Conservation (phyloP, 2,329 filamentous ascomycete species). For the Cladosporium velox region DNA sequence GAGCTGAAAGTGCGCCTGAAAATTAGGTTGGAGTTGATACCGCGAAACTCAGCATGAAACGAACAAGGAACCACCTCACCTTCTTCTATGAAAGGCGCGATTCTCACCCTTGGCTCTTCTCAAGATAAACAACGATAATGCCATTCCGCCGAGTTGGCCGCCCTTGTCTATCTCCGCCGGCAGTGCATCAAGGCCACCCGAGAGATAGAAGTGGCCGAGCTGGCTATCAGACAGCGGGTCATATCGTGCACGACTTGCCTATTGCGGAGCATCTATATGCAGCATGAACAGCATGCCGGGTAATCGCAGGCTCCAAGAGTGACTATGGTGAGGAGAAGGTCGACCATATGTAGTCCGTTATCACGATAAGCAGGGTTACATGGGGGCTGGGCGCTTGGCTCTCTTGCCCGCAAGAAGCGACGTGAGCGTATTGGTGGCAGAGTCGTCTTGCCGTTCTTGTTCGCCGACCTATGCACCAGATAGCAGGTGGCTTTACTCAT, state of each 20-base stretch:
- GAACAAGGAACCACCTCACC: neutral
- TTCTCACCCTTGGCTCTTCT: neutral
- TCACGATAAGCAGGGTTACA: conserved; percentile 19
- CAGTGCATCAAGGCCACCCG: neutral
- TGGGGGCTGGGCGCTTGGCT: conserved; percentile 16
- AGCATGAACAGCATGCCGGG: neutral
- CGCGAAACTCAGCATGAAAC: neutral
- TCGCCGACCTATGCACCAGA: conserved; percentile 8
- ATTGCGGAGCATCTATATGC: neutral
- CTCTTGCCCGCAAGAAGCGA: conserved; percentile 8
- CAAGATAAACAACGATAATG: conserved; percentile 14
- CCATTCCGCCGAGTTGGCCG: conserved; percentile 2
- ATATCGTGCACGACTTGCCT: conserved; percentile 5
- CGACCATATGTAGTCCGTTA: neutral
- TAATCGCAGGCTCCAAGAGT: conserved; percentile 3
- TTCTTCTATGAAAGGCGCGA: neutral
- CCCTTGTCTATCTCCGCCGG: neutral
- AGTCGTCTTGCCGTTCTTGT: neutral
- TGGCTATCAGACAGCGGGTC: neutral
- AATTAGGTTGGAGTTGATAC: neutral
- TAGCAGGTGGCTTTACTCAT: neutral
- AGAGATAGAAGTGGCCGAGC: conserved; percentile 9
- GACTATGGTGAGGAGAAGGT: conserved; percentile 15
- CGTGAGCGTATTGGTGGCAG: conserved; percentile 15
- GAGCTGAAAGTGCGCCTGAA: neutral